Percentiles rank a stretch among this genome's conserved stretches.
Conservation (phyloP, 176 grass and related monocot genomes). For the Eremochloa ophiuroides region DNA sequence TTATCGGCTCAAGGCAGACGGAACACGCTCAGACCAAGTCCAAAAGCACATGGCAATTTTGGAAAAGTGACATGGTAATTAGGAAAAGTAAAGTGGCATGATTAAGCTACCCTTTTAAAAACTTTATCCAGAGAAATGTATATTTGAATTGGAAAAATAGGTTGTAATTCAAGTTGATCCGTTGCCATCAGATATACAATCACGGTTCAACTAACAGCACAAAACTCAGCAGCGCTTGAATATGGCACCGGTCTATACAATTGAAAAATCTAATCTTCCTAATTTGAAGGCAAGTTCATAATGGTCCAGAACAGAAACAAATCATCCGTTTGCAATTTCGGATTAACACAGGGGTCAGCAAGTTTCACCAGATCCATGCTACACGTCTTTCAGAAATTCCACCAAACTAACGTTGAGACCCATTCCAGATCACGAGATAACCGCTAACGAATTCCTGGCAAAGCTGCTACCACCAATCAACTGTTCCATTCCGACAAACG, state of each 20-base stretch:
- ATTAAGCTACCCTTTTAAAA: neutral
- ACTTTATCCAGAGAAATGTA: neutral
- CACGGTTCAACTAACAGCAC: neutral
- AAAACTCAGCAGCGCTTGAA: neutral
- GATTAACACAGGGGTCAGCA: neutral
- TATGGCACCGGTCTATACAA: neutral
- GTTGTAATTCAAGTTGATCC: neutral
- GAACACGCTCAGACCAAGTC: slow-evolving; percentile 18
- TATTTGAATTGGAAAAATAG: neutral
- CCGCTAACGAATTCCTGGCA: neutral
- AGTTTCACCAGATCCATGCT: slow-evolving; percentile 27
- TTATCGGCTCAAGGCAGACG: slow-evolving; percentile 23
- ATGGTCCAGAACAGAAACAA: neutral
- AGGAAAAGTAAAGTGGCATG: neutral
- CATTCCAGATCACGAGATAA: neutral
- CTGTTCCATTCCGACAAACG: slow-evolving; percentile 19
- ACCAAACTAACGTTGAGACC: neutral
- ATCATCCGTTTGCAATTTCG: neutral
- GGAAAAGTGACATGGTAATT: slow-evolving; percentile 35
- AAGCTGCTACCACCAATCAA: neutral
- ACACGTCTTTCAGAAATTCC: neutral
- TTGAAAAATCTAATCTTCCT: neutral
- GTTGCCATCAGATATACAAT: neutral
- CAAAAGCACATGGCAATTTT: slow-evolving; percentile 3
- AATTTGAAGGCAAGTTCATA: slow-evolving; percentile 6